phyloP scores from a whole-genome alignment of 2,329 filamentous ascomycete genomes.

The Aspergillus brunneoviolaceus region DNA sequence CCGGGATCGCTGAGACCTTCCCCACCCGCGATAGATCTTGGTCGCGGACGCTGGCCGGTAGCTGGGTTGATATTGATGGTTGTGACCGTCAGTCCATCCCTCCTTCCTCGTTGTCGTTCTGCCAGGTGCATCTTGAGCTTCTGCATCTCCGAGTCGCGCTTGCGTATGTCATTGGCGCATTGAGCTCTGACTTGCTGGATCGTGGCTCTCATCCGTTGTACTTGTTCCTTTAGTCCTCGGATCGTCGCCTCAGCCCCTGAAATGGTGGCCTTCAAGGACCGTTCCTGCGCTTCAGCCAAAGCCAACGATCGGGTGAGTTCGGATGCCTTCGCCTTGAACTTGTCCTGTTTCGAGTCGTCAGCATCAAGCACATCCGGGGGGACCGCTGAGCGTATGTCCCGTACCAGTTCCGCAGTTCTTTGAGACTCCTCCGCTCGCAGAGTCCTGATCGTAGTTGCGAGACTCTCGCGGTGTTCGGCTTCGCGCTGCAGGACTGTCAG shows the following conservation, averaged over 20 bases:
- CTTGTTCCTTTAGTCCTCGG: constrained; percentile 79
- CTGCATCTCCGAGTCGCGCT: constrained; percentile 85
- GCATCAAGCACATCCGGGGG: background rate
- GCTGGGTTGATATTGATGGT: constrained; percentile 49
- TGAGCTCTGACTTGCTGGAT: constrained; percentile 81
- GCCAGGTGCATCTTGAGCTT: constrained; percentile 82
- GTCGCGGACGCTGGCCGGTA: constrained; percentile 34
- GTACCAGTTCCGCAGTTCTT: constrained; percentile 66
- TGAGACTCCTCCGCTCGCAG: constrained; percentile 74
- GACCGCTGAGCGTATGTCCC: constrained; percentile 23
- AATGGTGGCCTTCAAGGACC: constrained; percentile 67
- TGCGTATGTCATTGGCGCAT: constrained; percentile 87
- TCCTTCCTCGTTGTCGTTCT: constrained; percentile 62
- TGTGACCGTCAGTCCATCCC: constrained; percentile 52
- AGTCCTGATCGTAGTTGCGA: constrained; percentile 74
- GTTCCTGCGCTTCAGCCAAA: constrained; percentile 67
- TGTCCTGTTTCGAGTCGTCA: constrained; percentile 42
- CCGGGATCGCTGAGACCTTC: constrained; percentile 54
- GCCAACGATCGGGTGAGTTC: constrained; percentile 59
- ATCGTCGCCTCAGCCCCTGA: constrained; percentile 71
- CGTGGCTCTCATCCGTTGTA: constrained; percentile 72
- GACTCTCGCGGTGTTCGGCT: constrained; percentile 79
- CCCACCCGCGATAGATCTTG: constrained; percentile 29
- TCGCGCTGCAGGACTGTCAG: constrained; percentile 63
- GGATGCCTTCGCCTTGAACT: constrained; percentile 54